Conservation (phyloP, 768 basidiomycete species). For the Hortiboletus campestris region DNA sequence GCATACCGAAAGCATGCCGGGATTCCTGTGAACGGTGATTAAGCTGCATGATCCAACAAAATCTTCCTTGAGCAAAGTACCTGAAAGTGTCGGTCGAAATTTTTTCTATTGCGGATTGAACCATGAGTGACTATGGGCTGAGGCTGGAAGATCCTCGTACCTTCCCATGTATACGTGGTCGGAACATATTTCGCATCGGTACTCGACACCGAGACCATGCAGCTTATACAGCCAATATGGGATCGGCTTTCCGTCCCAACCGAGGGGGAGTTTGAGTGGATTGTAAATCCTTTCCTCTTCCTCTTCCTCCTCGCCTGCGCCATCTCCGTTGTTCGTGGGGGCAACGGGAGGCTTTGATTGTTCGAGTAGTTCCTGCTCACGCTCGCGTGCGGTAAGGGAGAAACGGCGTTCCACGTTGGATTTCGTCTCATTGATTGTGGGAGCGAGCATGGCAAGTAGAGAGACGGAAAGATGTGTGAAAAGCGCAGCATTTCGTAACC, state of each 20-base stretch:
- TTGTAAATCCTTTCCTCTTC: constrained; percentile 98
- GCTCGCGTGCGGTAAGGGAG: constrained; percentile 95
- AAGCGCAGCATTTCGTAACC: constrained; percentile 63
- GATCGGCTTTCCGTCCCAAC: constrained; percentile 99
- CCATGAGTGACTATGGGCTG: constrained; percentile 14
- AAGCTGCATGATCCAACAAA: constrained; percentile 3
- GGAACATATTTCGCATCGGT: constrained; percentile 96
- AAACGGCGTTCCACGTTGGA: constrained; percentile 95
- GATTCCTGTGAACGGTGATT: constrained; percentile 62
- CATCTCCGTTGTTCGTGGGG: constrained; percentile 42
- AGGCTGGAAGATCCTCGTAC: constrained; percentile 38
- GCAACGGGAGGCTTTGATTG: constrained; percentile 52
- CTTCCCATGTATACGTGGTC: constrained; percentile 97
- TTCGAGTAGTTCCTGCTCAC: constrained; percentile 89
- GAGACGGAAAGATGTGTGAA: constrained; percentile 68
- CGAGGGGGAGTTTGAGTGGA: constrained; percentile 92
- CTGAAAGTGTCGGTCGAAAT: constrained; percentile 95
- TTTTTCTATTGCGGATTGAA: constrained; percentile 58
- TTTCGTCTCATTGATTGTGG: constrained; percentile 83
- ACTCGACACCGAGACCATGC: constrained; percentile 97
- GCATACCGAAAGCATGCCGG: constrained; percentile 97
- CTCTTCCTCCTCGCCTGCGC: constrained; percentile 77
- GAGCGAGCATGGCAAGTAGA: constrained; percentile 61
- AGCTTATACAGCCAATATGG: constrained; percentile 99
- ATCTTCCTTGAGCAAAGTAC: constrained; percentile 34